phyloP scores from a whole-genome alignment of 2,329 filamentous ascomycete genomes.

The Epichloe festucae region DNA sequence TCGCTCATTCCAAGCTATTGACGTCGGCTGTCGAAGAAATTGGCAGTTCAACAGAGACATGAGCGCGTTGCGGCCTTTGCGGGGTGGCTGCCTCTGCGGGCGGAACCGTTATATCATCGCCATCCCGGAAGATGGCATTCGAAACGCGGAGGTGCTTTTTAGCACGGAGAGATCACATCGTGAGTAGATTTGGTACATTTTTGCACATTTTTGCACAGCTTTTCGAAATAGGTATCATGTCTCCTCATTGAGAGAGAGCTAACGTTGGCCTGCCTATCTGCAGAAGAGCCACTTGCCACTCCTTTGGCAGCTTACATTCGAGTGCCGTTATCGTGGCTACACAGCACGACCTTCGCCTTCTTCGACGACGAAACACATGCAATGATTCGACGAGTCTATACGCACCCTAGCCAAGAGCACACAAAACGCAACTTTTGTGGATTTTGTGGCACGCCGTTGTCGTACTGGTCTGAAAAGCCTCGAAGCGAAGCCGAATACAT shows the following conservation, averaged over 20 bases:
- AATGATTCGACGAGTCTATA: conserved; percentile 55
- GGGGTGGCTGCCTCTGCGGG: conserved; percentile 73
- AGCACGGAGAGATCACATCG: conserved; percentile 57
- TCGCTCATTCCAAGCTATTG: background rate
- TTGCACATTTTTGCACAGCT: background rate
- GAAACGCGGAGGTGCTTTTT: conserved; percentile 59
- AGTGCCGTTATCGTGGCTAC: conserved; percentile 71
- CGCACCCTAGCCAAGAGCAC: conserved; percentile 41
- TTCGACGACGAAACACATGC: conserved; percentile 64
- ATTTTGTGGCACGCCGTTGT: conserved; percentile 77
- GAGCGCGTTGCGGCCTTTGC: conserved; percentile 42
- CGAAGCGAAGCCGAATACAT: conserved; percentile 63
- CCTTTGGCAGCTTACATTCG: conserved; percentile 72
- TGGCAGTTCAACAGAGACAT: conserved; percentile 17
- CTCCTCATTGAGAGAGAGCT: background rate
- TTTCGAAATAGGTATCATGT: background rate
- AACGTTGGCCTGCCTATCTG: background rate
- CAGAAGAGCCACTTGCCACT: conserved; percentile 53
- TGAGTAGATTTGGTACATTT: conserved; percentile 34
- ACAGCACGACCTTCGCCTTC: conserved; percentile 59
- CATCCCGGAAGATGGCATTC: conserved; percentile 45
- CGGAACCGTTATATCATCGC: conserved; percentile 70
- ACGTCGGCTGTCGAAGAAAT: background rate
- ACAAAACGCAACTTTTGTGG: conserved; percentile 75
- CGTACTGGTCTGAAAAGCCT: conserved; percentile 69